These are phyloP conservation scores for Populus trichocarpa DNA, from an alignment of 441 rosid genomes.

Conservation along the genomic window DNA sequence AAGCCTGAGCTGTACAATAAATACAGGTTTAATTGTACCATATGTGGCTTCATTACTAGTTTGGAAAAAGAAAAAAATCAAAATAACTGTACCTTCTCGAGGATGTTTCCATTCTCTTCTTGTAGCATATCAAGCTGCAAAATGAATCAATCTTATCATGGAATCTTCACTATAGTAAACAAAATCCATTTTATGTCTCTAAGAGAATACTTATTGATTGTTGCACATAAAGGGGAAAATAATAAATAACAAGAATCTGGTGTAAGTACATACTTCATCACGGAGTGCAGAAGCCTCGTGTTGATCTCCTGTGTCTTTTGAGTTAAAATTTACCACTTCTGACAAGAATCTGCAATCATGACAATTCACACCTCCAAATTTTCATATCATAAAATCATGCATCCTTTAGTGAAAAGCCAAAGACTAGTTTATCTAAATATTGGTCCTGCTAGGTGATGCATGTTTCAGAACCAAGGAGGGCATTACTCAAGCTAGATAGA, in stretches of 20 bases:
- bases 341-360: slow-evolving; percentile 50
- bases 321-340: slow-evolving; percentile 35
- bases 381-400: slow-evolving; percentile 6
- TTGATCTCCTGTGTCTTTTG: slow-evolving; percentile 56
- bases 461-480: neutral
- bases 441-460: neutral
- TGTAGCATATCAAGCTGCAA: slow-evolving; percentile 79
- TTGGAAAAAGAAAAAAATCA: neutral
- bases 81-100: slow-evolving; percentile 50
- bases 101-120: slow-evolving; percentile 62
- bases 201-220: neutral
- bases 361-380: slow-evolving; percentile 11
- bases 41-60: neutral
- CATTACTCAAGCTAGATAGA: neutral
- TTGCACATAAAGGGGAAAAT: neutral
- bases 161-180: neutral
- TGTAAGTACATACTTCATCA: slow-evolving; percentile 59
- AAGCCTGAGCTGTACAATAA: slow-evolving; percentile 69
- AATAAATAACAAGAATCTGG: neutral
- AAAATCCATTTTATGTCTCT: neutral
- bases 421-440: neutral
- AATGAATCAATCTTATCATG: slow-evolving; percentile 13
- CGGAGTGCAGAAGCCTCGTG: slow-evolving; percentile 85
- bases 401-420: neutral
- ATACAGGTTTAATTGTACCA: slow-evolving; percentile 14